A percentile compares a stretch with the other conserved stretches of the same genome.
phyloP scores from a whole-genome alignment of 2,329 filamentous ascomycete species.

The Zymoseptoria passerinii region DNA sequence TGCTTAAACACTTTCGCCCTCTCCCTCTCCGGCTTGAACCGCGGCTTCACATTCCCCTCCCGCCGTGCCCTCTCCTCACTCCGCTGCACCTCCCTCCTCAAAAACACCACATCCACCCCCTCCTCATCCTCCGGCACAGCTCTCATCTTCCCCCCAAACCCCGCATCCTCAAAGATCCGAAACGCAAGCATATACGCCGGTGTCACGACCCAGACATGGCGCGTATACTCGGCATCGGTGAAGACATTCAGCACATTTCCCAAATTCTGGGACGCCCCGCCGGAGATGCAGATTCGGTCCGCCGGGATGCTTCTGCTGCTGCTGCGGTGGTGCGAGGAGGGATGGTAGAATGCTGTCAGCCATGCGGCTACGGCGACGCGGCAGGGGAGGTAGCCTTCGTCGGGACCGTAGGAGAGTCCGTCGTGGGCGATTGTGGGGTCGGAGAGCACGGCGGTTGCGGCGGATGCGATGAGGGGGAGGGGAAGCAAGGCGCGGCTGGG shows the following conservation, averaged over 20 bases:
- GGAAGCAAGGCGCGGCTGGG: constrained; percentile 59
- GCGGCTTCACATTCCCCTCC: constrained; percentile 14
- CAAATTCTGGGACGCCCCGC: constrained; percentile 76
- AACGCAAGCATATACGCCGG: constrained; percentile 81
- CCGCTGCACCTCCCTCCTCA: constrained; percentile 45
- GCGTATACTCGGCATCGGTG: constrained; percentile 68
- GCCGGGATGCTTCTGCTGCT: constrained; percentile 34
- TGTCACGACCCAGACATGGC: constrained; percentile 68
- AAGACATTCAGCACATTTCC: constrained; percentile 71
- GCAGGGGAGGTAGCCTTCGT: constrained; percentile 64
- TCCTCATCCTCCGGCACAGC: constrained; percentile 70
- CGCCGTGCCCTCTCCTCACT: constrained; percentile 37
- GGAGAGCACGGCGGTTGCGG: constrained; percentile 53
- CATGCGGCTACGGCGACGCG: constrained; percentile 61
- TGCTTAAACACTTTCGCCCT: constrained; percentile 72
- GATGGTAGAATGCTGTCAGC: constrained; percentile 56
- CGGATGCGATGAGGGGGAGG: constrained; percentile 50
- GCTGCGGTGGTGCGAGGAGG: neutral
- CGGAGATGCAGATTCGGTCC: constrained; percentile 68
- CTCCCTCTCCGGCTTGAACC: constrained; percentile 47
- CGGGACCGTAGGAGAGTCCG: constrained; percentile 71
- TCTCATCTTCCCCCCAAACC: constrained; percentile 58
- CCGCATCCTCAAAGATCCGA: constrained; percentile 74
- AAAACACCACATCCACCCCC: constrained; percentile 60
- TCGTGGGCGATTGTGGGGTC: constrained; percentile 51